Percentiles rank a stretch among this genome's conserved stretches.
These are phyloP conservation scores for Cystobasidium slooffiae DNA, from an alignment of 1,284 basidiomycete species.

Conservation along the genomic window DNA sequence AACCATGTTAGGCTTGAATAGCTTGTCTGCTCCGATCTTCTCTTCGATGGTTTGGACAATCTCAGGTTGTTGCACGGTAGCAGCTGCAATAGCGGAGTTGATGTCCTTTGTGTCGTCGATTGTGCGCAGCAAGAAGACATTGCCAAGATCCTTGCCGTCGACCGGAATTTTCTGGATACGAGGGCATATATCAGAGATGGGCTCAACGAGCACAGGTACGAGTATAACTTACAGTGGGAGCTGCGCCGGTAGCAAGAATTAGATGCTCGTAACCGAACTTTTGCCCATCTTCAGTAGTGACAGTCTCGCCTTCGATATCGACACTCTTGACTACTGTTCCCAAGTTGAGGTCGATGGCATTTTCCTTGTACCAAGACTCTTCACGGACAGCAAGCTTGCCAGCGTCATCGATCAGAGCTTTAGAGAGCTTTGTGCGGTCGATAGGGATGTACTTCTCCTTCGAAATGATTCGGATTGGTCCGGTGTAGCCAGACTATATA, in stretches of 20 bases:
- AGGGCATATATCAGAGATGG: background rate
- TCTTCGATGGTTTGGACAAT: conserved; percentile 47
- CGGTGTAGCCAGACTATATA: conserved; percentile 72
- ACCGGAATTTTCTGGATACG: conserved; percentile 69
- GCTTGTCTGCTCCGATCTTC: conserved; percentile 40
- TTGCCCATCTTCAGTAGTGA: conserved; percentile 59
- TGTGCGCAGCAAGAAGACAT: conserved; percentile 76
- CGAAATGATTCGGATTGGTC: conserved; percentile 76
- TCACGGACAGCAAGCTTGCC: conserved; percentile 71
- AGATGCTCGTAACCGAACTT: conserved; percentile 57
- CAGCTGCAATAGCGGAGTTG: conserved; percentile 64
- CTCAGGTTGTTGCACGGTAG: conserved; percentile 32
- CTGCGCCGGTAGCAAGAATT: conserved; percentile 59
- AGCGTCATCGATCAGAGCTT: conserved; percentile 77
- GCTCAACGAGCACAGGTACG: background rate
- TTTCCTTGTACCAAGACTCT: conserved; percentile 77
- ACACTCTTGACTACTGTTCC: conserved; percentile 67
- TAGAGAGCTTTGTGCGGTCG: conserved; percentile 89
- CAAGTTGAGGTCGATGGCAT: conserved; percentile 73
- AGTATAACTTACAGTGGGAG: conserved; percentile 48
- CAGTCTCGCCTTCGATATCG: conserved; percentile 63
- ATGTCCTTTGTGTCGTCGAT: conserved; percentile 76
- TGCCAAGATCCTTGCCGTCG: conserved; percentile 73
- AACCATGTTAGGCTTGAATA: conserved; percentile 68
- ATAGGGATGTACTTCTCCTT: conserved; percentile 82